phyloP scores from a whole-genome alignment of 1,284 basidiomycete genomes.

The Moesziomyces antarcticus region DNA sequence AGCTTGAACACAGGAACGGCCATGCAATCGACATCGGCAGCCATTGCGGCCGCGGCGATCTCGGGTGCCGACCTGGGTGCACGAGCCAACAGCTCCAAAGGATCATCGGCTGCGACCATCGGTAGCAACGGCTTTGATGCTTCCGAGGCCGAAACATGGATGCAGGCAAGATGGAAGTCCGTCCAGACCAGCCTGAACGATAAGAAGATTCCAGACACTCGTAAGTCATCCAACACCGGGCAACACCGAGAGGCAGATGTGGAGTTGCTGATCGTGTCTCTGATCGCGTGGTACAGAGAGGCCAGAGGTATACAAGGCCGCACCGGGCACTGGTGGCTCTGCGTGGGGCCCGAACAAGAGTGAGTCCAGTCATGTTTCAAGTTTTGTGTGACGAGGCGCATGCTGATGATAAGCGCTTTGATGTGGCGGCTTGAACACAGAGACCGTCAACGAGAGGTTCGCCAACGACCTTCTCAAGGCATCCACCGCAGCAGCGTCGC shows the following conservation, averaged over 20 bases:
- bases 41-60: slow-evolving; percentile 38
- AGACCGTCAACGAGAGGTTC: slow-evolving; percentile 41
- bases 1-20: background rate
- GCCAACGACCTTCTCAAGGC: slow-evolving; percentile 36
- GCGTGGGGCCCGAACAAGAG: slow-evolving; percentile 52
- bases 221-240: slow-evolving; percentile 10
- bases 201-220: slow-evolving; percentile 18
- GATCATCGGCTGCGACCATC: slow-evolving; percentile 19
- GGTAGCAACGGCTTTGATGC: slow-evolving; percentile 32
- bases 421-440: slow-evolving; percentile 5
- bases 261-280: background rate
- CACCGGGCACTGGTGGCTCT: slow-evolving; percentile 31
- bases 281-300: slow-evolving; percentile 16
- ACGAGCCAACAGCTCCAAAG: slow-evolving; percentile 34
- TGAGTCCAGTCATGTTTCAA: slow-evolving; percentile 8
- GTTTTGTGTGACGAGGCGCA: no score
- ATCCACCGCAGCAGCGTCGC: slow-evolving; percentile 11
- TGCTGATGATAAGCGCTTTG: background rate
- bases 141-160: slow-evolving; percentile 35
- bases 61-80: slow-evolving; percentile 37
- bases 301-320: slow-evolving; percentile 41
- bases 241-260: background rate
- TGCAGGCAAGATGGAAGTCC: slow-evolving; percentile 38
- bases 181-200: slow-evolving; percentile 18
- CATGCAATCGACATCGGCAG: slow-evolving; percentile 48